Evolutionary conservation across 495 filamentous ascomycete genomes (phyloP), one percentile per base, ranked within the genome.

Genomic region (Aspergillus coremiiformis): DNA sequence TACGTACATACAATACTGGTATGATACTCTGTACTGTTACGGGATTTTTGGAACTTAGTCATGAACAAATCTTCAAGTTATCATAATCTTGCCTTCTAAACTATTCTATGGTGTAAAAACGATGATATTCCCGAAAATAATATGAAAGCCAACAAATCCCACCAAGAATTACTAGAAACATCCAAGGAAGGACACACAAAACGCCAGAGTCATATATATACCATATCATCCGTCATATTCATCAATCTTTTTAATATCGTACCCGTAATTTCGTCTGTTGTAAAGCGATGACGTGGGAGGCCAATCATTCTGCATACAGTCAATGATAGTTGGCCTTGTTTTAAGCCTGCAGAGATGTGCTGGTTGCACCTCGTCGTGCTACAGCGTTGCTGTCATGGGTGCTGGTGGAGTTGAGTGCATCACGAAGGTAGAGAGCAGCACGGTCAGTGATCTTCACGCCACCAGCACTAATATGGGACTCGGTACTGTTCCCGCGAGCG

Each of bases 331-430:
- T 35, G 4, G 2, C 14, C 1, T 24, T 12, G 26, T 41, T 37
- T 43, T 26, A 35, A 19, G 42, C 41, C 30, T 51, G 47, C 14
- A 56, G 35, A 1, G 33, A 22, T 24, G 52, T 55, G 9, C 49
- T 26, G 26, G 57, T 58, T 32, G 39, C 44, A 20, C 55, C 39
- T n/a, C 50, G 47, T 17, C 21, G 7, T 35, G 29, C 23, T 20
- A 41, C 44, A 23, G 24, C 30, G 5, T 45, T 35, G 7, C 8
- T 22, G 23, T 29, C 49, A 17, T 35, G 20, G 0, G 26, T 17
- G 3, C 51, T 29, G 39, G 59, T 61, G 17, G 37, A 12, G n/a
- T 61, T 61, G 26, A 41, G 30, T 15, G 41, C 44, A 42, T 35
- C 49, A 17, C 53, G 57, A 45, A 50, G 14, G 45, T 51, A 47